Conservation (phyloP, 2,329 filamentous ascomycete genomes). For the Fusarium heterosporum region DNA sequence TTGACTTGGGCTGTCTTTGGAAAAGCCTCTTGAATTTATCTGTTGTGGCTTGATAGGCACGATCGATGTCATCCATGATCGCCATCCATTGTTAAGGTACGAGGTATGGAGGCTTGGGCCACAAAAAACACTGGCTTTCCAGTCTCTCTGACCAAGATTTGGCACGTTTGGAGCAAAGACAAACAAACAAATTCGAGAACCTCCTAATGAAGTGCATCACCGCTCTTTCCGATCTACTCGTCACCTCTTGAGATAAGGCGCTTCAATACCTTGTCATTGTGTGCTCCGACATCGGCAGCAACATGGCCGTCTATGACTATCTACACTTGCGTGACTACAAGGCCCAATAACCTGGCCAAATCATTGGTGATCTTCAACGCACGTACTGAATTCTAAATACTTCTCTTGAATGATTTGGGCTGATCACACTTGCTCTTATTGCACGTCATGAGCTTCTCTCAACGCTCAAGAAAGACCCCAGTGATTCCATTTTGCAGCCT, state of each 20-base stretch:
- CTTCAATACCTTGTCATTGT: neutral
- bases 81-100: constrained; percentile 7
- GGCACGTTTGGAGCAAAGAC: neutral
- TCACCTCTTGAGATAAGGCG: neutral
- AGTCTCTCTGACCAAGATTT: neutral
- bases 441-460: constrained; percentile 6
- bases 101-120: constrained; percentile 30
- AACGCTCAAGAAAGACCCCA: neutral
- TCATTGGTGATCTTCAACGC: neutral
- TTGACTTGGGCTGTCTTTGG: neutral
- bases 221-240: neutral
- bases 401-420: neutral
- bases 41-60: constrained; percentile 1
- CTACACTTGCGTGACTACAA: neutral
- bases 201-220: neutral
- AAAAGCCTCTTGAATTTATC: neutral
- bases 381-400: neutral
- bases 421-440: neutral
- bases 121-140: constrained; percentile 2
- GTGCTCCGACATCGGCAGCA: constrained; percentile 19
- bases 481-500: constrained; percentile 2
- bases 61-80: constrained; percentile 26
- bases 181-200: neutral
- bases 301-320: constrained; percentile 1
- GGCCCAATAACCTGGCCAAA: neutral